phyloP scores from a whole-genome alignment of 129 eudicot species.

The Pseudognaphalium luteoalbum region DNA sequence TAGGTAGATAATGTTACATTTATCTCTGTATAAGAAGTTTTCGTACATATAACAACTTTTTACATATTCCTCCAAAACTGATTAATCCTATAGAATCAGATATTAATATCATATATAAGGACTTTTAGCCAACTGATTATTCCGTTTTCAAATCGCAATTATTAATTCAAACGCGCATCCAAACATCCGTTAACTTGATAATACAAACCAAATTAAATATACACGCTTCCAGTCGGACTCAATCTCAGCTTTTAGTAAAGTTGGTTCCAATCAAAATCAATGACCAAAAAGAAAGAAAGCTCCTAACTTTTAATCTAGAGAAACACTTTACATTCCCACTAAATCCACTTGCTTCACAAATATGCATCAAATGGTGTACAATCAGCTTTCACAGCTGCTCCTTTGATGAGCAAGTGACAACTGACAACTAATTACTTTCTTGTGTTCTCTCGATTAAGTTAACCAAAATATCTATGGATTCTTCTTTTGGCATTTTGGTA shows the following conservation, averaged over 20 bases:
- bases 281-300: neutral
- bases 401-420: neutral
- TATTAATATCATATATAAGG: neutral
- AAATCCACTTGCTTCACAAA: slow-evolving; percentile 21
- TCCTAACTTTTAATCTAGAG: slow-evolving; percentile 16
- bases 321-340: slow-evolving; percentile 17
- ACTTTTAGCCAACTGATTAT: neutral
- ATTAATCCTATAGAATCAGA: neutral
- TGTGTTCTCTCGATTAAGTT: neutral
- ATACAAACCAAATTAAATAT: neutral
- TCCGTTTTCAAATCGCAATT: neutral
- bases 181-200: neutral
- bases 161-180: neutral
- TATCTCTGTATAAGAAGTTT: neutral
- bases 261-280: slow-evolving; percentile 7
- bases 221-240: neutral
- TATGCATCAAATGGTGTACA: slow-evolving; percentile 17
- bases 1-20: neutral
- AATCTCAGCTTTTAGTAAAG: neutral
- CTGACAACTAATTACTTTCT: slow-evolving; percentile 3
- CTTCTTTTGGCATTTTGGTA: slow-evolving; percentile 3
- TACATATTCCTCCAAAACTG: neutral
- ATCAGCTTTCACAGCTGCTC: slow-evolving; percentile 3
- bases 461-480: neutral
- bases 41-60: neutral